Evolutionary conservation across 2,329 filamentous ascomycete species (phyloP).

Genomic region (Botrytis tulipae): DNA sequence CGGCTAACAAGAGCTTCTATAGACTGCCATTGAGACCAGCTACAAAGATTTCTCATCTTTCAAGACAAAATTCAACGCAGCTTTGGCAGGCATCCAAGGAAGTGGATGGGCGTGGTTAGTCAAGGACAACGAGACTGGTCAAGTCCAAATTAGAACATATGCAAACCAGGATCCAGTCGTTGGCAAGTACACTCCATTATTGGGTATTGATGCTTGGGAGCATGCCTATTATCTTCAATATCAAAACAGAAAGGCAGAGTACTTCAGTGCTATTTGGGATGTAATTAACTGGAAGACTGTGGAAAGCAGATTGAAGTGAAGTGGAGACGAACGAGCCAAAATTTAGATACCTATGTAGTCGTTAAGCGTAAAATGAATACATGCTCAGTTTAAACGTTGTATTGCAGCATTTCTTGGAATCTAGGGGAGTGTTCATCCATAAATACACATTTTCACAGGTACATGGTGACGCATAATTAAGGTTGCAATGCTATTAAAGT

Average conservation of each 20-base stretch:
- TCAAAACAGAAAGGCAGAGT: slow-evolving; percentile 95
- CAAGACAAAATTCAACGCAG: slow-evolving; percentile 57
- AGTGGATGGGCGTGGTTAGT: slow-evolving; percentile 59
- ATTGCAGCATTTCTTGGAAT: background rate
- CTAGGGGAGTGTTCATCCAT: background rate
- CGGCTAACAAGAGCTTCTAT: background rate
- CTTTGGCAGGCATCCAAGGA: slow-evolving; percentile 59
- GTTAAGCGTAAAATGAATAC: background rate
- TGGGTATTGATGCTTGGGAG: slow-evolving; percentile 95
- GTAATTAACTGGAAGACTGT: slow-evolving; percentile 95
- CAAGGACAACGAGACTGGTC: slow-evolving; percentile 53
- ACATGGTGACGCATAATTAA: background rate
- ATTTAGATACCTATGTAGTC: slow-evolving; percentile 1
- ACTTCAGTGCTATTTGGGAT: slow-evolving; percentile 91
- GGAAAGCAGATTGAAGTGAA: slow-evolving; percentile 64
- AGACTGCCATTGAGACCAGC: slow-evolving; percentile 40
- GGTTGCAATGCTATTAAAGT: background rate
- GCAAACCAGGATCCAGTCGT: slow-evolving; percentile 88
- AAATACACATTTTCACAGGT: background rate
- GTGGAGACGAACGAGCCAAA: background rate
- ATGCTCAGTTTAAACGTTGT: background rate
- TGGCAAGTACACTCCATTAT: slow-evolving; percentile 75
- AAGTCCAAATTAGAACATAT: slow-evolving; percentile 64
- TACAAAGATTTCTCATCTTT: slow-evolving; percentile 54
- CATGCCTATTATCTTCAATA: slow-evolving; percentile 96